Percentiles rank a stretch among this genome's conserved stretches.
phyloP scores from a whole-genome alignment of 2,329 filamentous ascomycete species.

The Aureobasidium subglaciale region DNA sequence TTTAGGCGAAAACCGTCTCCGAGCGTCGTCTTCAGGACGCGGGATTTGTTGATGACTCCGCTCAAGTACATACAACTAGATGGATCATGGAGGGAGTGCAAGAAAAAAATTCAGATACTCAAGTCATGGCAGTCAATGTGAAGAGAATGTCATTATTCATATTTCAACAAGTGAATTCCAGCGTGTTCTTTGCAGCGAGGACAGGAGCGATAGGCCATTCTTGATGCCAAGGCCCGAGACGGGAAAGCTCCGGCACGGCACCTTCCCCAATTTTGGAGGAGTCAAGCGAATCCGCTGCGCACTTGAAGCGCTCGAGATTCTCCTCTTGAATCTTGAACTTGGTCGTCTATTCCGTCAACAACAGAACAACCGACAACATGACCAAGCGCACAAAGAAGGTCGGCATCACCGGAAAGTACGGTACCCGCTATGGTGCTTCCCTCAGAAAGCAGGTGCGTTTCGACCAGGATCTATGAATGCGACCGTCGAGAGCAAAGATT shows the following conservation, averaged over 20 bases:
- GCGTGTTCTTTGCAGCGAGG: neutral
- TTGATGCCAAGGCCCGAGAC: neutral
- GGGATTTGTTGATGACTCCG: neutral
- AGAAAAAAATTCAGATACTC: neutral
- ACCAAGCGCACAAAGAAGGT: conserved; percentile 64
- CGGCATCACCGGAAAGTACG: conserved; percentile 98
- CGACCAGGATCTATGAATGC: conserved; percentile 5
- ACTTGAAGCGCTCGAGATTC: neutral
- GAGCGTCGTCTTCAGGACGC: neutral
- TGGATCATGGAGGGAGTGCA: neutral
- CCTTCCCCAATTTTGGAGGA: neutral
- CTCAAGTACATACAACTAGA: neutral
- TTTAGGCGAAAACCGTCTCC: neutral
- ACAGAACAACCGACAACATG: conserved; percentile 54
- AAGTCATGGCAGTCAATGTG: neutral
- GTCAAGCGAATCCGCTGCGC: neutral
- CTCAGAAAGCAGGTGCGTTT: conserved; percentile 72
- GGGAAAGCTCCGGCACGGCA: neutral
- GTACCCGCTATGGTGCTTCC: conserved; percentile 60
- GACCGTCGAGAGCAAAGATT: conserved; percentile 4
- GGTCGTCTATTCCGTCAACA: conserved; percentile 7
- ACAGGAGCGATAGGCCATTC: neutral
- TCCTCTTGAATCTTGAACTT: neutral
- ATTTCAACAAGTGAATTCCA: neutral
- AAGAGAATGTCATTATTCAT: neutral